These are phyloP conservation scores for Trypanosoma mega DNA, from an alignment of 208 protist genomes.

Conservation along the genomic window DNA sequence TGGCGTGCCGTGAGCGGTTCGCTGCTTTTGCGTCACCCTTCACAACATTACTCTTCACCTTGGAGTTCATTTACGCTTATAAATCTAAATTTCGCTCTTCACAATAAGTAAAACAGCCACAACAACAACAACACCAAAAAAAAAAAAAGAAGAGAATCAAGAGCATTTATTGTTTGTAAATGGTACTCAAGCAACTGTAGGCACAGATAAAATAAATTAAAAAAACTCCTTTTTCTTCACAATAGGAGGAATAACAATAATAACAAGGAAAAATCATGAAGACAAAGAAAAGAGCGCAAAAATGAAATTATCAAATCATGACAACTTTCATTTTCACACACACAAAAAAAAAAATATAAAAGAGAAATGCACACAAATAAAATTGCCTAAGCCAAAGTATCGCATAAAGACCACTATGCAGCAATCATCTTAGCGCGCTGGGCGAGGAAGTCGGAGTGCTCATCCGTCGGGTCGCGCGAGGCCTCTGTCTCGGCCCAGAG, in stretches of 20 bases:
- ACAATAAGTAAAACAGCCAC: slow-evolving; percentile 7
- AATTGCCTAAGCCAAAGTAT: background rate
- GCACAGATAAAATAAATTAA: no score
- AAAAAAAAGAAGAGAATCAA: slow-evolving; percentile 14
- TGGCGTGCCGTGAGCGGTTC: slow-evolving; percentile 7
- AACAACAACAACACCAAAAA: slow-evolving; percentile 17
- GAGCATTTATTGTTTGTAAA: no score
- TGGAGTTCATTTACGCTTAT: slow-evolving; percentile 24
- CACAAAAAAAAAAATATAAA: slow-evolving; percentile 20
- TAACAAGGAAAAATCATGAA: no score
- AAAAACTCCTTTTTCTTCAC: no score
- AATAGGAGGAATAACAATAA: no score
- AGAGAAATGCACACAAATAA: slow-evolving; percentile 19
- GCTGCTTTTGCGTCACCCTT: slow-evolving; percentile 14
- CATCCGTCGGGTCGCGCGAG: slow-evolving; percentile 91
- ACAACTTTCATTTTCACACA: slow-evolving; percentile 3
- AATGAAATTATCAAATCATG: no score
- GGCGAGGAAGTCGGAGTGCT: slow-evolving; percentile 87
- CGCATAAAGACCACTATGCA: no score
- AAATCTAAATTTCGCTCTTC: slow-evolving; percentile 6
- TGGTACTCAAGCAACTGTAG: no score
- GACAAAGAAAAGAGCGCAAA: no score
- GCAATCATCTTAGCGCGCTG: slow-evolving; percentile 36
- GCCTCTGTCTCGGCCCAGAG: slow-evolving; percentile 95
- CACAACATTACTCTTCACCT: background rate